Evolutionary conservation across 805 yeast genomes (phyloP).

Genomic region (Zygotorulaspora danielsina): DNA sequence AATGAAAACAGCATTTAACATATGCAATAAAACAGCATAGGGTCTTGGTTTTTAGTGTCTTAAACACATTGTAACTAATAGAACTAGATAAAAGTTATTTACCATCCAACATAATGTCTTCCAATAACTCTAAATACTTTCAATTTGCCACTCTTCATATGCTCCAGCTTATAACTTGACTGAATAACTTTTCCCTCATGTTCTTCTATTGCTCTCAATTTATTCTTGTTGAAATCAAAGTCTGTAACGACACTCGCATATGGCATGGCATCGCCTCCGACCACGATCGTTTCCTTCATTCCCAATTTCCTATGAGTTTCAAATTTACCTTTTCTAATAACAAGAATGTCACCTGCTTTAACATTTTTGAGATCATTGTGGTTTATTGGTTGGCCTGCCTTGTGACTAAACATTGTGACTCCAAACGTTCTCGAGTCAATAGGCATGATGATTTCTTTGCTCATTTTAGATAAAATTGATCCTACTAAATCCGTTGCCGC

Average conservation of each 20-base stretch:
- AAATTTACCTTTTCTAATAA: conserved; percentile 71
- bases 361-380: conserved; percentile 53
- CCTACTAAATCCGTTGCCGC: conserved; percentile 31
- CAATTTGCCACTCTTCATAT: conserved; percentile 73
- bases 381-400: conserved; percentile 51
- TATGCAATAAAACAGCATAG: too few relatives aligned
- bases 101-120: conserved; percentile 72
- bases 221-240: conserved; percentile 68
- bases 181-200: conserved; percentile 51
- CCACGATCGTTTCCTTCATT: conserved; percentile 48
- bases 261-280: conserved; percentile 55
- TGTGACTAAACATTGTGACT: conserved; percentile 43
- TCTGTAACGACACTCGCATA: conserved; percentile 61
- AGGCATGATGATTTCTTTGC: conserved; percentile 45
- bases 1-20: conserved; percentile 5
- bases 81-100: too few relatives aligned
- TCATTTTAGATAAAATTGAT: conserved; percentile 37
- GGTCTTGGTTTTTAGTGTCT: too few relatives aligned
- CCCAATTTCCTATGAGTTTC: conserved; percentile 53
- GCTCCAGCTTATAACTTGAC: conserved; percentile 62
- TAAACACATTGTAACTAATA: too few relatives aligned
- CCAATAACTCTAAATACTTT: conserved; percentile 78
- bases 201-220: conserved; percentile 62
- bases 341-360: conserved; percentile 79
- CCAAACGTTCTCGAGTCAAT: conserved; percentile 73